phyloP scores from a whole-genome alignment of 106 monocot species.

The Dendrobium chrysotoxum region DNA sequence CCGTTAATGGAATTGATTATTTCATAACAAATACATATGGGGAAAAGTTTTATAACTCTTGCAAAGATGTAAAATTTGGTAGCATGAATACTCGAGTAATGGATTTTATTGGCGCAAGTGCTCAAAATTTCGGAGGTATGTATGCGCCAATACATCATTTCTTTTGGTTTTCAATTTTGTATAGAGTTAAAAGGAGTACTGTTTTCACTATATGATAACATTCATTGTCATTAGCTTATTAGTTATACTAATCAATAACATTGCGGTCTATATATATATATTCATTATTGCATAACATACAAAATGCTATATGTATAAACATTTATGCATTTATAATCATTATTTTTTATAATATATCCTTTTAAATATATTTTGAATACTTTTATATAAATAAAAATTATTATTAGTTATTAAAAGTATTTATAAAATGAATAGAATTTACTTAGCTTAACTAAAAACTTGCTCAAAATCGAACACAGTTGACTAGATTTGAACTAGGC shows the following conservation, averaged over 20 bases:
- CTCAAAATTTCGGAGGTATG: slow-evolving; percentile 78
- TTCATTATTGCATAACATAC: too few relatives aligned
- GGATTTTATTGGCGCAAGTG: slow-evolving; percentile 90
- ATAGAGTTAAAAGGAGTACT: neutral
- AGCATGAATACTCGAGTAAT: slow-evolving; percentile 89
- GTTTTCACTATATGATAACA: neutral
- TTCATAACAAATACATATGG: slow-evolving; percentile 51
- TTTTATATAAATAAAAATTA: too few relatives aligned
- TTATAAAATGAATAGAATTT: too few relatives aligned
- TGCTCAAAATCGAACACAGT: too few relatives aligned
- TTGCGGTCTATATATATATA: neutral
- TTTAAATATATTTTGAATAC: too few relatives aligned
- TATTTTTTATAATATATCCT: too few relatives aligned
- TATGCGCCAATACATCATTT: neutral
- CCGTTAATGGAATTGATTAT: slow-evolving; percentile 84
- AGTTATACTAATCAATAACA: neutral
- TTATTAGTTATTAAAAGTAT: too few relatives aligned
- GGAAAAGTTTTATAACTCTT: slow-evolving; percentile 75
- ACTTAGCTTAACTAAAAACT: too few relatives aligned
- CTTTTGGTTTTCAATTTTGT: neutral
- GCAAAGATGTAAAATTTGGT: slow-evolving; percentile 99
- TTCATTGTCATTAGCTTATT: neutral
- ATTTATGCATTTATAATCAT: too few relatives aligned
- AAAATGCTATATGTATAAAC: too few relatives aligned
- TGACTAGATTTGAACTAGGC: too few relatives aligned